Percentiles rank a stretch among this genome's conserved stretches.
Evolutionary conservation across 179 eudicot species (phyloP).

Genomic region (Silene coronaria): DNA sequence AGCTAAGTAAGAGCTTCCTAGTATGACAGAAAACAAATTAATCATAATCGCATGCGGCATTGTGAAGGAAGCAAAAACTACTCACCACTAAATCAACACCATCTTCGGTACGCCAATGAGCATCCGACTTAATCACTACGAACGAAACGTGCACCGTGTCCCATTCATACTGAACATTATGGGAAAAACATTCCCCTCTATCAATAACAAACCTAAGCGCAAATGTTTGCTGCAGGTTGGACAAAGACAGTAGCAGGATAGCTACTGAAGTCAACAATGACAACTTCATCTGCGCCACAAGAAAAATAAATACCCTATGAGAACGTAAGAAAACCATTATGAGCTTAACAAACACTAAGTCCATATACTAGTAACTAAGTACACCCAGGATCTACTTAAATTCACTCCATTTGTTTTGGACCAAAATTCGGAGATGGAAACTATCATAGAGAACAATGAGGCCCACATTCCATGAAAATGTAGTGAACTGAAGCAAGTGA

Average conservation of each 20-base stretch:
- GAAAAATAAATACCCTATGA: constrained; percentile 3
- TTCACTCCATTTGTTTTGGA: neutral
- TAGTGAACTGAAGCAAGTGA: neutral
- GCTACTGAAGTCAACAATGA: constrained; percentile 8
- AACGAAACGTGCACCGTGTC: constrained; percentile 64
- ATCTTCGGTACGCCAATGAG: constrained; percentile 59
- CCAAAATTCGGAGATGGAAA: neutral
- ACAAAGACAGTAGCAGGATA: constrained; percentile 32
- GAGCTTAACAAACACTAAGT: neutral
- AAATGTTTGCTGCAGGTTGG: constrained; percentile 34
- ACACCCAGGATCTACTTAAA: too few species aligned
- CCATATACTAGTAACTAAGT: neutral
- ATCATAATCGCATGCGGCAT: neutral
- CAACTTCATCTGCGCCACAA: constrained; percentile 25
- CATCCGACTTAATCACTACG: constrained; percentile 77
- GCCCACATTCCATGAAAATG: neutral
- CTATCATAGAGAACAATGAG: too few species aligned
- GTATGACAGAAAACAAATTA: neutral
- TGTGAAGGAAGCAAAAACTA: neutral
- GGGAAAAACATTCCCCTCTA: constrained; percentile 79
- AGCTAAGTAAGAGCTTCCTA: neutral
- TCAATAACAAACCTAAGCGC: constrained; percentile 79
- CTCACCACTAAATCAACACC: constrained; percentile 89
- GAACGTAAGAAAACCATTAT: neutral
- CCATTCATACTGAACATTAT: constrained; percentile 63